Evolutionary conservation across 148 eudicot genomes (phyloP).

Genomic region (Cornus kousa): DNA sequence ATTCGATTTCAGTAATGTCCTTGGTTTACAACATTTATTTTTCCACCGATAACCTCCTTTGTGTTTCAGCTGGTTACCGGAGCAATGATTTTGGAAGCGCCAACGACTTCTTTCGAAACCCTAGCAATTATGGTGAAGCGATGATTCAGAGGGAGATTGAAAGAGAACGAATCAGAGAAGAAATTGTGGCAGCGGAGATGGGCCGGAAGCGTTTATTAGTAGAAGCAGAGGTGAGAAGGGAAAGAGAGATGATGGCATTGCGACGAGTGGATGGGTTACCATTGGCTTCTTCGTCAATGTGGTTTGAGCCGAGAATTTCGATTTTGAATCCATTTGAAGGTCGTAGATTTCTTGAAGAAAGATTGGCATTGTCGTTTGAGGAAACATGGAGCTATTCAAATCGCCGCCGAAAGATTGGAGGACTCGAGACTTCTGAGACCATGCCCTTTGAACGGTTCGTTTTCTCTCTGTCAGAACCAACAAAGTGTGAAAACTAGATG

Average conservation of each 20-base stretch:
- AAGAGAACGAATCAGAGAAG: conserved; percentile 56
- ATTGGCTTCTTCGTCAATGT: conserved; percentile 7
- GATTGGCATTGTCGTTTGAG: conserved; percentile 15
- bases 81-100: conserved; percentile 1
- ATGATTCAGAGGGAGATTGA: conserved; percentile 45
- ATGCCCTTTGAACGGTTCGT: too few species aligned
- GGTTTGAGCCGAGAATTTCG: conserved; percentile 21
- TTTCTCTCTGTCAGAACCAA: too few species aligned
- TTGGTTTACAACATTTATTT: too few species aligned
- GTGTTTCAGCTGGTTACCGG: conserved; percentile 19
- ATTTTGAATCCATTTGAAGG: conserved; percentile 1
- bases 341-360: conserved; percentile 2
- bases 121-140: conserved; percentile 6
- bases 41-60: too few species aligned
- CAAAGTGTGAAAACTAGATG: too few species aligned
- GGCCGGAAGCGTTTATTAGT: conserved; percentile 34
- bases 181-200: conserved; percentile 49
- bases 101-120: neutral
- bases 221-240: conserved; percentile 68
- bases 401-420: conserved; percentile 2
- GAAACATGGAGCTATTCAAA: conserved; percentile 10
- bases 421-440: conserved; percentile 13
- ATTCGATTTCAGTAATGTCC: neutral
- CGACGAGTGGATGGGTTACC: conserved; percentile 4
- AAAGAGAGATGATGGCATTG: conserved; percentile 40